A percentile compares a stretch with the other conserved stretches of the same genome.
phyloP scores from a whole-genome alignment of 2,329 filamentous ascomycete species.

The Dactylonectria macrodidyma region DNA sequence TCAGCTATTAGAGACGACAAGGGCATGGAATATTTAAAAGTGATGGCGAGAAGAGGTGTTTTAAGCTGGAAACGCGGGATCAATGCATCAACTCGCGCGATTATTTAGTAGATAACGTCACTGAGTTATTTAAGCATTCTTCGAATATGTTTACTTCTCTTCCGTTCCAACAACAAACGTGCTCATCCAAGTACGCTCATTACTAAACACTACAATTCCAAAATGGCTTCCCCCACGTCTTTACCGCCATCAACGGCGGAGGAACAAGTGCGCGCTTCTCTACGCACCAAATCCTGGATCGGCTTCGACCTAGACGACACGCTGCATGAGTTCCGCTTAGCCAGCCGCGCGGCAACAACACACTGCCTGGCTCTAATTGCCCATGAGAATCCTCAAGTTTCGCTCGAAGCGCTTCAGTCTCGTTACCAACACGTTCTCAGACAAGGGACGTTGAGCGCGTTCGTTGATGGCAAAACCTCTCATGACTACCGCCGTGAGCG shows the following conservation, averaged over 20 bases:
- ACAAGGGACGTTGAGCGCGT: conserved; percentile 55
- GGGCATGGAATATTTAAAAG: too few relatives aligned
- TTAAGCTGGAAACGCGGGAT: too few relatives aligned
- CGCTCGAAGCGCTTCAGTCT: conserved; percentile 32
- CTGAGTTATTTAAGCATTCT: too few relatives aligned
- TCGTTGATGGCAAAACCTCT: conserved; percentile 61
- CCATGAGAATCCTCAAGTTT: conserved; percentile 4
- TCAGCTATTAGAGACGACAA: too few relatives aligned
- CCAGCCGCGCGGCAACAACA: conserved; percentile 54
- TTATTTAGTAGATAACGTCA: not conserved
- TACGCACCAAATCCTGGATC: conserved; percentile 53
- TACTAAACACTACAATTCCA: not conserved
- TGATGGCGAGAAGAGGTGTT: too few relatives aligned
- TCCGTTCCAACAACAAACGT: too few relatives aligned
- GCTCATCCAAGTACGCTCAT: conserved; percentile 13
- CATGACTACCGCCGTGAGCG: conserved; percentile 59
- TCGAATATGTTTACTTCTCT: too few relatives aligned
- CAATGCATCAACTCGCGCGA: too few relatives aligned
- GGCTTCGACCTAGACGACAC: conserved; percentile 66
- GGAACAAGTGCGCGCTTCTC: not conserved
- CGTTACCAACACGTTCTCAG: conserved; percentile 54
- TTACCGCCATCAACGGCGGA: rapidly evolving
- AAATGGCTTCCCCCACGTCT: not conserved
- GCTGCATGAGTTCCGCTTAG: conserved; percentile 61
- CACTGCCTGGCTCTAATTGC: conserved; percentile 51